Percentiles rank a stretch among this genome's conserved stretches.
phyloP scores from a whole-genome alignment of 2,329 filamentous ascomycete species.

The Pseudogymnoascus sp. region DNA sequence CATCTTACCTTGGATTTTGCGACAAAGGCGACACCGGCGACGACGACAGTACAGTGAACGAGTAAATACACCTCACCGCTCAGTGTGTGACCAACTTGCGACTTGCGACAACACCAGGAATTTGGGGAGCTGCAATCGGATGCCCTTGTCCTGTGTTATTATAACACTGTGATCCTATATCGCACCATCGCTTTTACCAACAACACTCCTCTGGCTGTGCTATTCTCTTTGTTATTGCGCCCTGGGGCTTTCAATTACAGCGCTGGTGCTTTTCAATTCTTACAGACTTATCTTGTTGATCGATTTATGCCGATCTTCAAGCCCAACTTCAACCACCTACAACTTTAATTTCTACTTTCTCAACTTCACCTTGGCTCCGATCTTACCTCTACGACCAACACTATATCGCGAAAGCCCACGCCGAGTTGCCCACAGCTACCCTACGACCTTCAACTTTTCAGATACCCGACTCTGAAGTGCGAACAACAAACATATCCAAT shows the following conservation, averaged over 20 bases:
- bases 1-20: not conserved
- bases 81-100: not conserved
- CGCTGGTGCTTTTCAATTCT: not conserved
- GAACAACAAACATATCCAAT: not conserved
- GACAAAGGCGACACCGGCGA: not conserved
- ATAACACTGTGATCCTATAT: conserved; percentile 1
- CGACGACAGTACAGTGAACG: not conserved
- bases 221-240: not conserved
- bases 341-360: not conserved
- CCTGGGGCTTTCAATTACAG: not conserved
- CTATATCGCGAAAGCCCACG: conserved; percentile 11
- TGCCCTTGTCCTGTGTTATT: conserved; percentile 3
- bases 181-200: not conserved
- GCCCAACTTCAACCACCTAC: not conserved
- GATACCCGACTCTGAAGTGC: not conserved
- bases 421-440: not conserved
- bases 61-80: not conserved
- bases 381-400: conserved; percentile 9
- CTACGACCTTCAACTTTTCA: not conserved
- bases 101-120: not conserved
- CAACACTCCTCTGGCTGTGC: not conserved
- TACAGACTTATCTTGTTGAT: not conserved
- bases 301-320: not conserved
- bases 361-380: not conserved
- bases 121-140: not conserved